These are phyloP conservation scores for Aspergillus sp. DNA, from an alignment of 2,329 filamentous ascomycete genomes.

Conservation along the genomic window DNA sequence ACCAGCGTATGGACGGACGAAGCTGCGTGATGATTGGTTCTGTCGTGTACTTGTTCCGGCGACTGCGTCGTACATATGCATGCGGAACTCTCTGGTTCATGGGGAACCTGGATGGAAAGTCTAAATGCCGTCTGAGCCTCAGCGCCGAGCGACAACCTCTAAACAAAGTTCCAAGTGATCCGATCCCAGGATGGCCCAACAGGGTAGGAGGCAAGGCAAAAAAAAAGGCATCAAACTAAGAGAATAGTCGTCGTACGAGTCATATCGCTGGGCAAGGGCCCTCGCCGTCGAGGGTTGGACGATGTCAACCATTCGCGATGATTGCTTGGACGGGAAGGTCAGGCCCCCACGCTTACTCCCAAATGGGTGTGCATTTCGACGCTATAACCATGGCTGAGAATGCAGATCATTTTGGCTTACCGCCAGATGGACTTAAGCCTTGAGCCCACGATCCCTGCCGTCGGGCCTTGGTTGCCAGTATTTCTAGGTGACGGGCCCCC, in stretches of 20 bases:
- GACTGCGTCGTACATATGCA: neutral
- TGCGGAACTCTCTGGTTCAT: neutral
- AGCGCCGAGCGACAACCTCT: neutral
- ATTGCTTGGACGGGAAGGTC: neutral
- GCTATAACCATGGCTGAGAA: constrained; percentile 12
- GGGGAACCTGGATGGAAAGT: neutral
- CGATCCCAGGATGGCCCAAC: neutral
- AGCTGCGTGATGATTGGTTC: neutral
- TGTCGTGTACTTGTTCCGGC: neutral
- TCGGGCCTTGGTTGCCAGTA: constrained; percentile 1
- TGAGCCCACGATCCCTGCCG: constrained; percentile 1
- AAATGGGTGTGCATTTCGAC: neutral
- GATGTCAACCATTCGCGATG: neutral
- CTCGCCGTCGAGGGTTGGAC: constrained; percentile 3
- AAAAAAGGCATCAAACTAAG: neutral
- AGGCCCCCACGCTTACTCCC: constrained; percentile 6
- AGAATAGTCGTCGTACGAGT: neutral
- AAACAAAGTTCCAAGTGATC: neutral
- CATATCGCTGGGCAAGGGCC: neutral
- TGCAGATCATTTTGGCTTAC: constrained; percentile 13
- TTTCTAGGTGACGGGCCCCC: neutral
- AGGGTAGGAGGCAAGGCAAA: neutral
- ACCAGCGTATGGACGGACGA: neutral
- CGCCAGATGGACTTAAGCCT: constrained; percentile 4
- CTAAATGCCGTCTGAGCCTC: constrained; percentile 9